Evolutionary conservation across 78 protist species (phyloP).

Genomic region (Bigelowiella natans): DNA sequence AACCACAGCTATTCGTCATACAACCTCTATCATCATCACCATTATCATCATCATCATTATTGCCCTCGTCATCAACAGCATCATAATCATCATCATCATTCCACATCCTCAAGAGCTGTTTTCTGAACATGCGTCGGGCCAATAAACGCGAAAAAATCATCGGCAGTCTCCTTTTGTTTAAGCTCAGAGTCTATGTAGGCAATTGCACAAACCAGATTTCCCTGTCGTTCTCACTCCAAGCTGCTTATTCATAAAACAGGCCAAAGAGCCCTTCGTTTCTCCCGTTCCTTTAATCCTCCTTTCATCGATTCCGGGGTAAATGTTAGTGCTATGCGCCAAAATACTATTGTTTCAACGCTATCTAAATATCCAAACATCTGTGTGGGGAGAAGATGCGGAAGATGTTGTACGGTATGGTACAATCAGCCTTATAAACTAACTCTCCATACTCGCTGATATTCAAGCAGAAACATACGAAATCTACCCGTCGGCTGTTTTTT

Average conservation of each 20-base stretch:
- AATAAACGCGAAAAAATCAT: too few species aligned
- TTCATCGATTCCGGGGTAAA: not conserved
- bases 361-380: not conserved
- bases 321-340: not conserved
- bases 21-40: too few species aligned
- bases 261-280: not conserved
- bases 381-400: not conserved
- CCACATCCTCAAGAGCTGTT: too few species aligned
- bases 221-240: not conserved
- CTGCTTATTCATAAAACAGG: not conserved
- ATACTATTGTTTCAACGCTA: not conserved
- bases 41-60: too few species aligned
- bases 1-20: too few species aligned
- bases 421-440: not conserved
- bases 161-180: too few species aligned
- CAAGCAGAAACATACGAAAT: not conserved
- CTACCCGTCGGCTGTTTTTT: not conserved
- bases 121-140: too few species aligned
- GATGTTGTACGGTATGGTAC: too few species aligned
- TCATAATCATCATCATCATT: too few species aligned
- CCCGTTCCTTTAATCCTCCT: not conserved
- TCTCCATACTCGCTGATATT: not conserved
- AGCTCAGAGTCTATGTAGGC: too few species aligned
- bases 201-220: not conserved
- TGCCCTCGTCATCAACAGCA: too few species aligned